Conservation (phyloP, 73 alveolate species). For the Urostyla sp. region DNA sequence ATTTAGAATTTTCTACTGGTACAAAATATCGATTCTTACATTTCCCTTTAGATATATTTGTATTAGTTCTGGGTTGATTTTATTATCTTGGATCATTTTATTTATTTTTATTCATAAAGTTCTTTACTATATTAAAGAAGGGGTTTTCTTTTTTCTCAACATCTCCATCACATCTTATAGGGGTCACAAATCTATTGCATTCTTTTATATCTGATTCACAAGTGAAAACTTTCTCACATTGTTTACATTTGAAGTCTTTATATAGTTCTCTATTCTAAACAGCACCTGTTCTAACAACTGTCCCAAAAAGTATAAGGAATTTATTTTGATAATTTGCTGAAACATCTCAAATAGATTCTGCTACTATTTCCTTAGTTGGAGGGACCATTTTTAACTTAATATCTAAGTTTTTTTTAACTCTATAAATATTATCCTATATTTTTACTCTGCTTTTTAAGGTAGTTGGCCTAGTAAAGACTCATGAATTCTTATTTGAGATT, state of each 20-base stretch:
- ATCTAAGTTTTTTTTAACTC: conserved; percentile 44
- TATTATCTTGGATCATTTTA: too few species aligned
- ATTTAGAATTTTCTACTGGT: conserved; percentile 41
- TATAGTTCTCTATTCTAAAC: conserved; percentile 52
- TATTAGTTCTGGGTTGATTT: not conserved
- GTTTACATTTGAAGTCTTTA: conserved; percentile 58
- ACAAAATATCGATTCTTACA: conserved; percentile 21
- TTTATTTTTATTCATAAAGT: conserved; percentile 11
- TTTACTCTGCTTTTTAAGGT: too few species aligned
- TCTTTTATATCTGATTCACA: conserved; percentile 55
- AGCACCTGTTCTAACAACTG: conserved; percentile 59
- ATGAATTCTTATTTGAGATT: too few species aligned
- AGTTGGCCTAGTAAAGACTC: too few species aligned
- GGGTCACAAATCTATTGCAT: conserved; percentile 61
- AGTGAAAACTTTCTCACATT: conserved; percentile 38
- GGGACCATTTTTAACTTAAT: conserved; percentile 54
- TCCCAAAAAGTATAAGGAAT: conserved; percentile 56
- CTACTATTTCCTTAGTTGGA: conserved; percentile 57
- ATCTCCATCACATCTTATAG: conserved; percentile 56
- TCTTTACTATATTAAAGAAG: conserved; percentile 48
- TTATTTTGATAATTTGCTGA: conserved; percentile 43
- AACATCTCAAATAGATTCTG: conserved; percentile 55
- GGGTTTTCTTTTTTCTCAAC: conserved; percentile 54
- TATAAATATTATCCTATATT: too few species aligned
- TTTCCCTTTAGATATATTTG: not conserved